Conservation (phyloP, 2,329 filamentous ascomycete species). For the Pseudonectria foliicola region DNA sequence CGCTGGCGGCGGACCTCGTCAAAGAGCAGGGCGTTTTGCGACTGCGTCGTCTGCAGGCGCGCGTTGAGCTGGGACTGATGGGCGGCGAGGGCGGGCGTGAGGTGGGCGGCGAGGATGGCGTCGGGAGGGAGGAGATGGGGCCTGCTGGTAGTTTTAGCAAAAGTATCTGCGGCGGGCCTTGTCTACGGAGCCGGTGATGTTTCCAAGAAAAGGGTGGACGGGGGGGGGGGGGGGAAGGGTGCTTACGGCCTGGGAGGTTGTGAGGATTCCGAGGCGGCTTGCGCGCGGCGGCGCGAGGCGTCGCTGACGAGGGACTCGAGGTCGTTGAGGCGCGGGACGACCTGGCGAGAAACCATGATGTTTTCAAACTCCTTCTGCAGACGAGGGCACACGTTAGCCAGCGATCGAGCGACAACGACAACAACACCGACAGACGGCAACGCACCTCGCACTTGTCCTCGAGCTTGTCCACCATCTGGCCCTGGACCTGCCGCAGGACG, state of each 20-base stretch:
- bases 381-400: not conserved
- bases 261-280: conserved; percentile 13
- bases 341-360: conserved; percentile 43
- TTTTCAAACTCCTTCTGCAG: conserved; percentile 48
- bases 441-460: conserved; percentile 44
- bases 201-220: not conserved
- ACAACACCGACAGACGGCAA: not conserved
- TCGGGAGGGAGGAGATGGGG: conserved; percentile 51
- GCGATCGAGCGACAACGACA: not conserved
- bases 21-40: conserved; percentile 48
- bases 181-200: not conserved
- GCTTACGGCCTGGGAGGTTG: conserved; percentile 40
- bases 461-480: conserved; percentile 50
- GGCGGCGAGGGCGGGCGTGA: conserved; percentile 43
- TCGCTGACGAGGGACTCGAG: conserved; percentile 49
- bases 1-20: conserved; percentile 46
- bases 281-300: conserved; percentile 30
- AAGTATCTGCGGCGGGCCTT: no score
- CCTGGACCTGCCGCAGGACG: conserved; percentile 48
- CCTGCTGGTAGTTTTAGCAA: conserved; percentile 25
- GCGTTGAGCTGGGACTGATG: conserved; percentile 52
- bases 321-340: conserved; percentile 52
- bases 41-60: conserved; percentile 48
- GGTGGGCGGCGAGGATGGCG: conserved; percentile 47
- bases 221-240: not conserved